Conservation (phyloP, 257 asterid species). For the Solanum infundibuliforme region DNA sequence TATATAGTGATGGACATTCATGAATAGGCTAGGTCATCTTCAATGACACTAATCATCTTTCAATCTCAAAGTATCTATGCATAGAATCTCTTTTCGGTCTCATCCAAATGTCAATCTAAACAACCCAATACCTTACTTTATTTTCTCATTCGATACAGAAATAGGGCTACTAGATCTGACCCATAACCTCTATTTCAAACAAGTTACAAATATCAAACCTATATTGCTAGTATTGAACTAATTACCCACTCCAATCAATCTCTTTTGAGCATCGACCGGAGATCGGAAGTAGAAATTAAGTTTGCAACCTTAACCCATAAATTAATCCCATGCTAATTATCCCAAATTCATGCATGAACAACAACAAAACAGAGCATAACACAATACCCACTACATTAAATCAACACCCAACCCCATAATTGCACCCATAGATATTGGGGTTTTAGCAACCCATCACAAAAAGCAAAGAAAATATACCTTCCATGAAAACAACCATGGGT, state of each 20-base stretch:
- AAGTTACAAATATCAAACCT: background rate
- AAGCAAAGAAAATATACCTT: background rate
- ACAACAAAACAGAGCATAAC: background rate
- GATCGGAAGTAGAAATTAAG: background rate
- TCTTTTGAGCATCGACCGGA: background rate
- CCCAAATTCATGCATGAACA: background rate
- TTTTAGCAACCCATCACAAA: background rate
- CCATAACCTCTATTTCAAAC: background rate
- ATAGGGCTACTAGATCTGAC: background rate
- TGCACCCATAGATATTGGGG: background rate
- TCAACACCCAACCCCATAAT: background rate
- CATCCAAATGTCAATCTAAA: background rate
- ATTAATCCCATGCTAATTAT: background rate
- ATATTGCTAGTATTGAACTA: background rate
- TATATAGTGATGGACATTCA: background rate
- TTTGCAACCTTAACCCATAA: background rate
- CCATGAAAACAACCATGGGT: background rate
- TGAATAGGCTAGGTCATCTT: background rate
- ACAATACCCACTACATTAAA: background rate
- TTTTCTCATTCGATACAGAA: background rate
- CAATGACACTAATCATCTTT: background rate
- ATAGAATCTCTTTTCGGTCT: no score
- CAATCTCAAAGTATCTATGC: no score
- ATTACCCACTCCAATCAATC: background rate
- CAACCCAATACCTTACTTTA: background rate